Evolutionary conservation across 2,329 filamentous ascomycete species (phyloP).

Genomic region (Aspergillus uvarum): DNA sequence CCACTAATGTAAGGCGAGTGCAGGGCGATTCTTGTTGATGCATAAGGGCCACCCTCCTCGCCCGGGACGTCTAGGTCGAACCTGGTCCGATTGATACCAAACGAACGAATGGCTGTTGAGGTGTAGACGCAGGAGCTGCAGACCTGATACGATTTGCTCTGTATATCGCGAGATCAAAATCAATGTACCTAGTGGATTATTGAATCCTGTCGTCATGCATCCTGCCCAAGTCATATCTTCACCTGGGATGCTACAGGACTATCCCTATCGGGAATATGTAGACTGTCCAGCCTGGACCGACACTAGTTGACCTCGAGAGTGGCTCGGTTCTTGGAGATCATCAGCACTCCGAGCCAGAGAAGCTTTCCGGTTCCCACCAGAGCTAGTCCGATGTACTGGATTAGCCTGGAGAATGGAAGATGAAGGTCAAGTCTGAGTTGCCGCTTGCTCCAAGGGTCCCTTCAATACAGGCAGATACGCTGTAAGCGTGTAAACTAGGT

Average conservation of each 20-base stretch:
- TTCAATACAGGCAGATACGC: neutral
- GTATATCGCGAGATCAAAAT: neutral
- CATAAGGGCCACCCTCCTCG: neutral
- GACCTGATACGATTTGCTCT: neutral
- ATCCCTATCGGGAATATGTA: constrained; percentile 5
- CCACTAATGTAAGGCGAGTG: constrained; percentile 5
- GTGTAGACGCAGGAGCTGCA: neutral
- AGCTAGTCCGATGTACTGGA: neutral
- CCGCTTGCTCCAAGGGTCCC: constrained; percentile 1
- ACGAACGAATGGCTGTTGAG: neutral
- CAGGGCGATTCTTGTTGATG: neutral
- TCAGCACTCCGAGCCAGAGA: constrained; percentile 13
- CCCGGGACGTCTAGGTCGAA: neutral
- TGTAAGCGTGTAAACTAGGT: neutral
- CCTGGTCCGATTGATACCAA: neutral
- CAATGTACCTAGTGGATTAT: neutral
- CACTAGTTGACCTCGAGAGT: constrained; percentile 1
- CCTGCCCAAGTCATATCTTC: neutral
- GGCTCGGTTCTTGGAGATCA: constrained; percentile 9
- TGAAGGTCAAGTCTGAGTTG: constrained; percentile 1
- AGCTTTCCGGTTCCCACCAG: constrained; percentile 4
- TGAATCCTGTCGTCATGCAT: constrained; percentile 1
- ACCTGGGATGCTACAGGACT: neutral
- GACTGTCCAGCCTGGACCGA: constrained; percentile 5
- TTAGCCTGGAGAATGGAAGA: neutral